Evolutionary conservation across 169 alveolate genomes (phyloP), one percentile per base, ranked within the genome.

Genomic region (Amoebophrya sp.): DNA sequence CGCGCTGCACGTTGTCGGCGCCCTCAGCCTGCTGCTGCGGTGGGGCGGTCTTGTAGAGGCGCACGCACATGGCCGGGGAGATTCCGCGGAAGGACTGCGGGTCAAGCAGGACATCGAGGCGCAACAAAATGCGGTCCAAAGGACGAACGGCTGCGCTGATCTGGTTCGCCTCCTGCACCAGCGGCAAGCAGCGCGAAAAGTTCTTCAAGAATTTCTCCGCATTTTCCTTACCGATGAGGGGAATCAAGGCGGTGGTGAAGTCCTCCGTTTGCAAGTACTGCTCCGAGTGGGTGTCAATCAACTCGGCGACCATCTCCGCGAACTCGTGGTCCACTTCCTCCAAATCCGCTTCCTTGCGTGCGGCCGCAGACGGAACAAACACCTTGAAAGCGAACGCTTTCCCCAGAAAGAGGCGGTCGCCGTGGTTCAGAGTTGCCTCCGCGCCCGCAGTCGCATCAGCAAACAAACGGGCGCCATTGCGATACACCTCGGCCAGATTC

Each of bases 101-200:
- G 26, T 65, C 83, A 36, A 65, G 18, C 33, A 65, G 83, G 36
- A 65, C 83, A 26, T 65, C 83, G 38, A 65, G 26, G 83, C 83
- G 83, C 36, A 65, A 0, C 39, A 65, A 36, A 29, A 65, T 26
- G 33, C 83, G 83, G 26, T 65, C 83, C 36, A 26, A 0, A 10
- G 83, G 83, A 6, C 83, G 83, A 6, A 65, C 83, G 33, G 18
- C 33, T 36, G 18, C n/a, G 33, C 33, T 18, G 83, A 65, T 65
- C 33, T 65, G 36, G 83, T 65, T 65, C 83, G 83, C 83, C 26
- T 65, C 83, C 39, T 65, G 18, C 2, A 65, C 83, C 39, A 65
- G 83, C 33, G 83, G 83, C 83, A 65, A 36, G 83, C 83, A 65
- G 38, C n/a, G 83, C 83, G 83, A 29, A 36, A 65, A 65, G 33